phyloP scores from a whole-genome alignment of 805 yeast genomes.

The Candida mattraensis region DNA sequence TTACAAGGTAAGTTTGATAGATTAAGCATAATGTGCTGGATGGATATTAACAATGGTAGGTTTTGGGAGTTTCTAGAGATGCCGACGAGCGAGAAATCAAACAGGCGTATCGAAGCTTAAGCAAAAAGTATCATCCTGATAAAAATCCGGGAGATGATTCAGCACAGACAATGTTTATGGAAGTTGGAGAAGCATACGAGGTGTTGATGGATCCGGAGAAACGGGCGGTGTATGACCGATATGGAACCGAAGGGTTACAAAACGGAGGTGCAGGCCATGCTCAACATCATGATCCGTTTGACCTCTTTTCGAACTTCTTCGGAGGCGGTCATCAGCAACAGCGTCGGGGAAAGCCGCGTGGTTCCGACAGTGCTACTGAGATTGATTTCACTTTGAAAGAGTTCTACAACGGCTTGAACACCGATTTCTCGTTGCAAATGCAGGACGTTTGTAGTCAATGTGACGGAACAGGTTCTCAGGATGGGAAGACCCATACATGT shows the following conservation, averaged over 20 bases:
- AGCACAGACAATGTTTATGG: constrained; percentile 84
- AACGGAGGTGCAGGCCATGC: constrained; percentile 49
- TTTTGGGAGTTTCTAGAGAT: constrained; percentile 65
- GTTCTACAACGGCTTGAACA: constrained; percentile 65
- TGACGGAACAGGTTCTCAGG: constrained; percentile 82
- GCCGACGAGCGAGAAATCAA: constrained; percentile 83
- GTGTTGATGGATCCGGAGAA: constrained; percentile 73
- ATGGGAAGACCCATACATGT: constrained; percentile 70
- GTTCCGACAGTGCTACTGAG: constrained; percentile 55
- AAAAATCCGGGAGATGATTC: constrained; percentile 81
- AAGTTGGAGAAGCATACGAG: constrained; percentile 92
- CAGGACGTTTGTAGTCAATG: constrained; percentile 77
- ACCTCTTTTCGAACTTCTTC: constrained; percentile 65
- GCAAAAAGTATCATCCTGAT: constrained; percentile 92
- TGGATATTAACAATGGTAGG: constrained; percentile 23
- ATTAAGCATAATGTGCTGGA: neutral
- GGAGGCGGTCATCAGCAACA: constrained; percentile 37
- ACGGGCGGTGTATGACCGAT: constrained; percentile 65
- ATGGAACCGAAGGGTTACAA: constrained; percentile 74
- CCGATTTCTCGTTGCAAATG: constrained; percentile 63
- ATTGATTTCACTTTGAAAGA: constrained; percentile 61
- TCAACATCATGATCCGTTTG: constrained; percentile 39
- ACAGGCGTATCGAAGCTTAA: constrained; percentile 76
- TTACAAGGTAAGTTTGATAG: constrained; percentile 35
- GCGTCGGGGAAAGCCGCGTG: constrained; percentile 49